Percentiles rank a stretch among this genome's conserved stretches.
Evolutionary conservation across 441 rosid genomes (phyloP).

Genomic region (Erodium texanum): DNA sequence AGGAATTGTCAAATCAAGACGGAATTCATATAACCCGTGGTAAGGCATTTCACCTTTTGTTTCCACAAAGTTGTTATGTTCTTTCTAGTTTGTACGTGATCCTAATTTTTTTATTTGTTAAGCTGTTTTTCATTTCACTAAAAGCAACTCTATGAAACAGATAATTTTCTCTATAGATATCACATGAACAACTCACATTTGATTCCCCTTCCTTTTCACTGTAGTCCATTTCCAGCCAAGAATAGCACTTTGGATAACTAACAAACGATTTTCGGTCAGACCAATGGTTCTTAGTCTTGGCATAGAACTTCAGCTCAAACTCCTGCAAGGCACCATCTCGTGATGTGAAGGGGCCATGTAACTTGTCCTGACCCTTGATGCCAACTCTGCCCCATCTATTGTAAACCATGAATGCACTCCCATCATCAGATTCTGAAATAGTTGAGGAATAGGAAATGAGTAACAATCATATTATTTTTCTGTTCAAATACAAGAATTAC

Average conservation of each 20-base stretch:
- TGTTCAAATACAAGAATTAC: too few species aligned
- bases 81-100: neutral
- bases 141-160: too few species aligned
- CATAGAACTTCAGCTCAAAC: slow-evolving; percentile 55
- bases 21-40: neutral
- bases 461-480: neutral
- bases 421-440: slow-evolving; percentile 52
- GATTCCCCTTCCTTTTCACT: slow-evolving; percentile 38
- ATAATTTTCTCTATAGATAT: too few species aligned
- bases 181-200: slow-evolving; percentile 28
- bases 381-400: slow-evolving; percentile 83
- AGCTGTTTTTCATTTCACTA: too few species aligned
- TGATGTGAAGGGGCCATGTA: slow-evolving; percentile 57
- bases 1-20: neutral
- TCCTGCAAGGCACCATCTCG: slow-evolving; percentile 38
- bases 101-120: neutral
- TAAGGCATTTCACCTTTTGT: neutral
- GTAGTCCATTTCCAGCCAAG: slow-evolving; percentile 85
- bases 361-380: slow-evolving; percentile 69
- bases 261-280: slow-evolving; percentile 43
- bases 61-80: neutral
- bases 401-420: slow-evolving; percentile 46
- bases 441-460: slow-evolving; percentile 13
- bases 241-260: slow-evolving; percentile 48
- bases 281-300: slow-evolving; percentile 67